phyloP scores from a whole-genome alignment of 371 early-diverging fungal genomes.

The Mucor sp. region DNA sequence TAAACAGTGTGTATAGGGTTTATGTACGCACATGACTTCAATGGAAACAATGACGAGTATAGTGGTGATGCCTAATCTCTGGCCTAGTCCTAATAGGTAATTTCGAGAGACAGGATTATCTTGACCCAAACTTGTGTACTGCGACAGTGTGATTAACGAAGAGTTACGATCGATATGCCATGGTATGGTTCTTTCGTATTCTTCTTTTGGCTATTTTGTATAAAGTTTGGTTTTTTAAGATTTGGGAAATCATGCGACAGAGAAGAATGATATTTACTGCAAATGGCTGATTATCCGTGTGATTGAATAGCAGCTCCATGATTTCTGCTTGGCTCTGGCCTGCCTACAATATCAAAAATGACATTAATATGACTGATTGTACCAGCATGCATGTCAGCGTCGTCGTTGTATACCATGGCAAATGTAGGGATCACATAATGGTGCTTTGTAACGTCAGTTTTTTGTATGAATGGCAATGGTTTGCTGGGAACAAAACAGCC shows the following conservation, averaged over 20 bases:
- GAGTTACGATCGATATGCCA: conserved; percentile 13
- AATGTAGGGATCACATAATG: conserved; percentile 23
- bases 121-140: conserved; percentile 12
- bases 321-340: conserved; percentile 21
- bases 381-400: background rate
- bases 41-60: conserved; percentile 18
- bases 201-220: conserved; percentile 19
- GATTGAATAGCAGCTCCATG: conserved; percentile 17
- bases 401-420: conserved; percentile 24
- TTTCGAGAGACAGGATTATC: conserved; percentile 4
- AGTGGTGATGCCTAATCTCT: conserved; percentile 22
- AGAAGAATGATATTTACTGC: conserved; percentile 4
- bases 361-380: background rate
- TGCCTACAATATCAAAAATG: conserved; percentile 6
- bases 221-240: background rate
- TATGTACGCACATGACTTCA: conserved; percentile 18
- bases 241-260: background rate
- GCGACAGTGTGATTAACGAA: conserved; percentile 18
- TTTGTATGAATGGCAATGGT: conserved; percentile 3
- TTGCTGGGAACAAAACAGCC: conserved; percentile 16
- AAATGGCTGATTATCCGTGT: conserved; percentile 9
- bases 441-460: conserved; percentile 1
- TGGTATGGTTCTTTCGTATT: conserved; percentile 20
- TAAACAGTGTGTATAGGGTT: background rate
- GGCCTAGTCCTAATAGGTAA: conserved; percentile 15